Conservation (phyloP, 1,139 yeast genomes). For the Candida anutae region DNA sequence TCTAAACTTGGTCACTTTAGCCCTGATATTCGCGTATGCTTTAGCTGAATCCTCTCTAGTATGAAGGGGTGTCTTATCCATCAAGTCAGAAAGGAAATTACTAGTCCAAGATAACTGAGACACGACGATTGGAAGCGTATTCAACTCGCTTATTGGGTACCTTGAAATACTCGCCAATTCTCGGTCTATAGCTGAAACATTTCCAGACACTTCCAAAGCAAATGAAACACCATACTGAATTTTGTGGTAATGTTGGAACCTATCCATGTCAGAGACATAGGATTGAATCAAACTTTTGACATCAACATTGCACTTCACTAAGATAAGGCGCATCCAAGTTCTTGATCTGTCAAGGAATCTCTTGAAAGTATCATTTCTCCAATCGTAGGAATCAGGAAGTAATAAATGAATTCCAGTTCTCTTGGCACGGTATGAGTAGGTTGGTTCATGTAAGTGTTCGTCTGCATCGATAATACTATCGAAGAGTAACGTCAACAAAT, state of each 20-base stretch:
- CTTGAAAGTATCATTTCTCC: slow-evolving; percentile 66
- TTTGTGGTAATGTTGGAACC: slow-evolving; percentile 20
- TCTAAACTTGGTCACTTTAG: slow-evolving; percentile 9
- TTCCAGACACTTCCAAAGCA: slow-evolving; percentile 84
- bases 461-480: slow-evolving; percentile 85
- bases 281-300: slow-evolving; percentile 71
- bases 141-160: slow-evolving; percentile 22
- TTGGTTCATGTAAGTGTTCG: slow-evolving; percentile 77
- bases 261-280: slow-evolving; percentile 51
- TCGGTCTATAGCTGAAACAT: slow-evolving; percentile 55
- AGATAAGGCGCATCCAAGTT: slow-evolving; percentile 53
- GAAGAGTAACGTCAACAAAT: slow-evolving; percentile 68
- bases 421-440: slow-evolving; percentile 57
- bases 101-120: slow-evolving; percentile 76
- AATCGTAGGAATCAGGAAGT: slow-evolving; percentile 69
- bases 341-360: slow-evolving; percentile 53
- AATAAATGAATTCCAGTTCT: slow-evolving; percentile 50
- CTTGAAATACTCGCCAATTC: slow-evolving; percentile 36
- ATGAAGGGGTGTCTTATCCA: slow-evolving; percentile 27
- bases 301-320: slow-evolving; percentile 59
- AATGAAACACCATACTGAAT: slow-evolving; percentile 79
- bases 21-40: slow-evolving; percentile 19
- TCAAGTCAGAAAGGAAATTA: slow-evolving; percentile 35
- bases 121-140: slow-evolving; percentile 65
- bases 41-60: slow-evolving; percentile 22